Evolutionary conservation across 345 rosid genomes (phyloP), one percentile per base, ranked within the genome.

Genomic region (Eutrema heterophyllum): DNA sequence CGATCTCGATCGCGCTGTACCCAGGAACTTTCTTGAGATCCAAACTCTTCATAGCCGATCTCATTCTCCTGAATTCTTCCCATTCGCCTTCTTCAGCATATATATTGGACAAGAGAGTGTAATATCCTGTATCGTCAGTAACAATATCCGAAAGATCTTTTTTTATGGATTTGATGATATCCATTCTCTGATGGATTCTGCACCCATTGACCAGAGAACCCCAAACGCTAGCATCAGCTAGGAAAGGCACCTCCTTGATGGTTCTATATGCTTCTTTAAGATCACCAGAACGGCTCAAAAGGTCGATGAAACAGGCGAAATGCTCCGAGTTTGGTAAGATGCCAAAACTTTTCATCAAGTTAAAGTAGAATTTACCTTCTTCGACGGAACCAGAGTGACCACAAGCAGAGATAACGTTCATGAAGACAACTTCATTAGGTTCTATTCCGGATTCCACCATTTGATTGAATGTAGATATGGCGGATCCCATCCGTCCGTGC

Each of bases 341-440:
- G 53, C 81, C 87, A 15, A 79, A 86, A 41, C 81, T 73, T 73
- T 67, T 79, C 95, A 91, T 88, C 55, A 55, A 77, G 66, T 85
- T 71, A 27, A 88, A 87, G 78, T 81, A 94, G 67, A 53, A 74
- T 60, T 80, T 85, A 40, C 97, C 97, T 68, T 81, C 77, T 80
- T 88, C 82, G 16, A 86, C 78, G 4, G 75, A 82, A 71, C 97
- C 97, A 45, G 90, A 81, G 80, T 91, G 98, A 77, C 91, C 82
- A 78, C 98, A 91, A 76, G 96, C 91, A 8, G 89, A 88, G 21
- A 88, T 82, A 38, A 94, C 61, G 65, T 91, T 94, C 89, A 84
- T 91, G 91, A 91, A 91, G 68, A 89, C 88, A 67, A 89, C 77
- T 45, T 85, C 84, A 62, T 91, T 94, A 16, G 98, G 97, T 75